Conservation (phyloP, 129 eudicot genomes). For the Flaveria brownii region DNA sequence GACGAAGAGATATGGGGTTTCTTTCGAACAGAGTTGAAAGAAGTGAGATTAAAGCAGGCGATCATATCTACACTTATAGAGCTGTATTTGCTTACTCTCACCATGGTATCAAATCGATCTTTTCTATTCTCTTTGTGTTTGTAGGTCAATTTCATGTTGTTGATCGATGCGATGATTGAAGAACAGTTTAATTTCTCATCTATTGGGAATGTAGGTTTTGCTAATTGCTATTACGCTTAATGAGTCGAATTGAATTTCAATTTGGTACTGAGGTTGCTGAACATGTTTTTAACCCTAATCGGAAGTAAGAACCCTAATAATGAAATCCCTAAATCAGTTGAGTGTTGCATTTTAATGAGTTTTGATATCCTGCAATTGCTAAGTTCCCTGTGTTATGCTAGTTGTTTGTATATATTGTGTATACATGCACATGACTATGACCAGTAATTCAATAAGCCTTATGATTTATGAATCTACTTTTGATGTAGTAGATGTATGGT, state of each 20-base stretch:
- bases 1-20: conserved; percentile 60
- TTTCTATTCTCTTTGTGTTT: neutral
- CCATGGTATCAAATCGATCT: conserved; percentile 55
- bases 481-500: neutral
- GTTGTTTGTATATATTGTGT: neutral
- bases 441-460: neutral
- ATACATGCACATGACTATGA: neutral
- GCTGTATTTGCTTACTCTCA: conserved; percentile 96
- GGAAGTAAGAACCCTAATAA: conserved; percentile 9
- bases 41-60: conserved; percentile 79
- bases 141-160: conserved; percentile 1
- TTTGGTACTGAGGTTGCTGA: conserved; percentile 2
- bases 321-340: neutral
- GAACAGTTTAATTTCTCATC: neutral
- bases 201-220: conserved; percentile 27
- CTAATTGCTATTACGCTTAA: neutral
- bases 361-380: too few species aligned
- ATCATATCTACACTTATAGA: conserved; percentile 94
- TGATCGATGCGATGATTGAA: neutral
- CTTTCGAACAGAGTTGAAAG: conserved; percentile 81
- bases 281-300: conserved; percentile 12
- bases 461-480: neutral
- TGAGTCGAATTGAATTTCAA: conserved; percentile 1
- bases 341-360: neutral
- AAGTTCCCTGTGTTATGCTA: too few species aligned